Conservation (phyloP, 176 grass and related monocot species). For the Carex myosuroides region DNA sequence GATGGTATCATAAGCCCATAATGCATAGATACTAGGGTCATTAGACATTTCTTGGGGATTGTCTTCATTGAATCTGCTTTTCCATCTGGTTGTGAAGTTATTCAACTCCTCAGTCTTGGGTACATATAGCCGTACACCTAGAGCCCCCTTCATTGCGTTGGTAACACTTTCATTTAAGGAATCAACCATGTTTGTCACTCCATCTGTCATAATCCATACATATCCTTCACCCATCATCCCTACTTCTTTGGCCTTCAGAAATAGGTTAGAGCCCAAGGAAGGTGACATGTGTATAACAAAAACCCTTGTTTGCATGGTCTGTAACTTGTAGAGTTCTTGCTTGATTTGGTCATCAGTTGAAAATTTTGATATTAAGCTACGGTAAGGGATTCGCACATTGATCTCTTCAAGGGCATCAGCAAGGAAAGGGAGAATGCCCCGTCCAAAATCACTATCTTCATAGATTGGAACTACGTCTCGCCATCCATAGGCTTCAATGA, state of each 20-base stretch:
- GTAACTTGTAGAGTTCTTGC: constrained; percentile 35
- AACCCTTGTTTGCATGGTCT: constrained; percentile 35
- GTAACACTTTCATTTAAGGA: constrained; percentile 19
- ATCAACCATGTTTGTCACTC: constrained; percentile 36
- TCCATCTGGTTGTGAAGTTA: constrained; percentile 42
- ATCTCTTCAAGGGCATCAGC: constrained; percentile 26
- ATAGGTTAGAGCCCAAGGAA: constrained; percentile 22
- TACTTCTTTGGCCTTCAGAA: constrained; percentile 29
- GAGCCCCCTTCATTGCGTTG: constrained; percentile 33
- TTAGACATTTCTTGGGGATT: constrained; percentile 20
- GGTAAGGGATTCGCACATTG: constrained; percentile 22
- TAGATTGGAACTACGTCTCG: constrained; percentile 39
- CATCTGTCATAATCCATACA: constrained; percentile 49
- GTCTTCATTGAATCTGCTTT: constrained; percentile 28
- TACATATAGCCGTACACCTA: constrained; percentile 37
- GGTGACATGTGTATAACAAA: constrained; percentile 42
- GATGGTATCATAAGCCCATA: constrained; percentile 50
- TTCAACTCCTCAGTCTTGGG: constrained; percentile 23
- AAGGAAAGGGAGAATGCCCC: constrained; percentile 42
- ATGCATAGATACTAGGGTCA: constrained; percentile 27
- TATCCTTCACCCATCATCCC: constrained; percentile 48
- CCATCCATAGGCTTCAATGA: constrained; percentile 58
- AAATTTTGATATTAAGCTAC: constrained; percentile 1
- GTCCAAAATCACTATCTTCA: constrained; percentile 36
- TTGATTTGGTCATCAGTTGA: constrained; percentile 32